Evolutionary conservation across 805 yeast genomes (phyloP), one percentile per base, ranked within the genome.

Genomic region (Candida quercuum): DNA sequence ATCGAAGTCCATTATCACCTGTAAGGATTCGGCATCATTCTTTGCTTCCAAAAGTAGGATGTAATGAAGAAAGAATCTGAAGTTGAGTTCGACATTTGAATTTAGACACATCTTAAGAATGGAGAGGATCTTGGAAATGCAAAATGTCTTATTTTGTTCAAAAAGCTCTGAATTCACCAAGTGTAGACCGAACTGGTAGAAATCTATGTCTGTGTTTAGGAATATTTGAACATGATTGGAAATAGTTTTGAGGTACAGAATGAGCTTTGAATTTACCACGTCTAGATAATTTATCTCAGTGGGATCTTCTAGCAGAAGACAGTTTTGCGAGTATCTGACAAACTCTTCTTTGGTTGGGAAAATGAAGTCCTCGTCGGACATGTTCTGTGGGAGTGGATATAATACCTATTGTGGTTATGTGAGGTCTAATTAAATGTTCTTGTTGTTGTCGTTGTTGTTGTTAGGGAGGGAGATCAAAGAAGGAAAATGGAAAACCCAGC

Each of bases 91-190:
- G 17, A 26, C 10, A 5, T 9, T 15, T 5, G 11, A 15, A 6
- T 26, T 18, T 14, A 54, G 33, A 23, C 54, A 62, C 13, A 65
- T 56, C n/a, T 59, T 58, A 35, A 74, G 41, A 26, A 74, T 48
- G 0, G 78, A 69, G 12, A 73, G 51, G 56, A 71, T 54, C 48
- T 75, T 75, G 28, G 78, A 58, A 3, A 74, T 43, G 39, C 78
- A 73, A 49, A 74, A 75, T 22, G 59, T 59, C 37, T 54, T 46
- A 38, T 72, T 62, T 2, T 46, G 36, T 26, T 60, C 59, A 45
- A 70, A 74, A 12, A 60, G 22, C 6, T 42, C 38, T 0, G 69
- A 62, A 24, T 60, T 61, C 2, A 59, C 51, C 18, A 66, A 37
- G 13, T 51, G 45, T 12, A 63, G 41, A 2, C 61, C 66, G 42